These are phyloP conservation scores for Aspergillus sp. DNA, from an alignment of 2,329 filamentous ascomycete species.

Conservation along the genomic window DNA sequence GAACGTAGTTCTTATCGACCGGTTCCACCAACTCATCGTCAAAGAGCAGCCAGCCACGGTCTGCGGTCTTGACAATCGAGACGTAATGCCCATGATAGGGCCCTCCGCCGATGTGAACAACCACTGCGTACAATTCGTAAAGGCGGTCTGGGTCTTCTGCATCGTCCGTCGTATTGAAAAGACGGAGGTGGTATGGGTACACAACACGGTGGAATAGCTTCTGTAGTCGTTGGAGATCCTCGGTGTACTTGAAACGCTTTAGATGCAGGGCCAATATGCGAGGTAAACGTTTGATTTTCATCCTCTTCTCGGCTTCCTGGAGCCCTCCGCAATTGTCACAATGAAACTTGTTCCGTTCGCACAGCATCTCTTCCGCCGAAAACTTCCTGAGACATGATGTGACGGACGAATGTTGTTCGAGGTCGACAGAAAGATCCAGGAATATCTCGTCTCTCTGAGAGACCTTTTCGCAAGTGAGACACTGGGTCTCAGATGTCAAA, in stretches of 20 bases:
- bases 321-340: conserved; percentile 94
- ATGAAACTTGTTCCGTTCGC: conserved; percentile 97
- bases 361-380: conserved; percentile 96
- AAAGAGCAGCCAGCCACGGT: conserved; percentile 90
- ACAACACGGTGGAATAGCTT: conserved; percentile 96
- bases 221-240: conserved; percentile 84
- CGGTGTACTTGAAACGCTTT: conserved; percentile 97
- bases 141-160: conserved; percentile 86
- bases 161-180: conserved; percentile 97
- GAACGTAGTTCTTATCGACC: conserved; percentile 90
- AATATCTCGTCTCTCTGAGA: conserved; percentile 95
- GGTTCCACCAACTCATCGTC: conserved; percentile 98
- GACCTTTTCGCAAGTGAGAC: conserved; percentile 88
- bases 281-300: conserved; percentile 95
- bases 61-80: conserved; percentile 93
- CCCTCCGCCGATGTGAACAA: conserved; percentile 93
- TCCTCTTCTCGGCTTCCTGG: conserved; percentile 95
- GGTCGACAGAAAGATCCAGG: conserved; percentile 87
- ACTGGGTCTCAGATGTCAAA: conserved; percentile 91
- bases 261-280: conserved; percentile 86
- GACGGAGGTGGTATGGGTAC: conserved; percentile 89
- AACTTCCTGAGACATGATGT: conserved; percentile 93
- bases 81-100: conserved; percentile 98
- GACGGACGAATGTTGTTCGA: conserved; percentile 91
- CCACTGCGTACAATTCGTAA: conserved; percentile 94